These are phyloP conservation scores for Ascochyta fabae DNA, from an alignment of 2,329 filamentous ascomycete genomes.

Conservation along the genomic window DNA sequence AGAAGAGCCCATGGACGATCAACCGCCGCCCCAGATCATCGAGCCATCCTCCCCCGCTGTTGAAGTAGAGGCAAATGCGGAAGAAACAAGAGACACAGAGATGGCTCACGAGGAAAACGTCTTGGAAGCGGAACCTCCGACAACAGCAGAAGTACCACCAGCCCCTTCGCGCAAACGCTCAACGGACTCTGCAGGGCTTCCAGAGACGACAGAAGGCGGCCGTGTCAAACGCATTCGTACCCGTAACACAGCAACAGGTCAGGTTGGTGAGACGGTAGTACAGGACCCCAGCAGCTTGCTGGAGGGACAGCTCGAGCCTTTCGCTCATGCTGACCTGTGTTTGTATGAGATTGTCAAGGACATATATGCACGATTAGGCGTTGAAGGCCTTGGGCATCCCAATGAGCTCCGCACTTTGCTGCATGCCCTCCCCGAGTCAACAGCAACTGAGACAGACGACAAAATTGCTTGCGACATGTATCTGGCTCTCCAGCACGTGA, in stretches of 20 bases:
- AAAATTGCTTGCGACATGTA: slow-evolving; percentile 54
- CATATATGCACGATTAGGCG: slow-evolving; percentile 59
- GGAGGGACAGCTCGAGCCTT: slow-evolving; percentile 61
- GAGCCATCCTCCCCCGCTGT: background rate
- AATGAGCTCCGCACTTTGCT: slow-evolving; percentile 45
- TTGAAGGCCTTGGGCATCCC: slow-evolving; percentile 55
- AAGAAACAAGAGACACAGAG: background rate
- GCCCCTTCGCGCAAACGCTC: slow-evolving; percentile 64
- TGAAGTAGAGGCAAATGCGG: background rate
- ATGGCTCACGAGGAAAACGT: slow-evolving; percentile 26
- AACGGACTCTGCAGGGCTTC: slow-evolving; percentile 64
- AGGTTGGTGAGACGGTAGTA: slow-evolving; percentile 53
- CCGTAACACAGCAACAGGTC: slow-evolving; percentile 62
- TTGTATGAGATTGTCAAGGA: slow-evolving; percentile 62
- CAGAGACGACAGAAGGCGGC: slow-evolving; percentile 63
- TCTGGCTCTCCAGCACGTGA: slow-evolving; percentile 43
- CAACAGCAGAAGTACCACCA: slow-evolving; percentile 43
- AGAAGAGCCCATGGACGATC: slow-evolving; percentile 4
- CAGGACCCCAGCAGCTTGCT: slow-evolving; percentile 62
- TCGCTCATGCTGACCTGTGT: slow-evolving; percentile 63
- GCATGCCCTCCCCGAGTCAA: slow-evolving; percentile 19
- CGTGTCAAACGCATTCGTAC: slow-evolving; percentile 67
- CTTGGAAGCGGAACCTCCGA: slow-evolving; percentile 20
- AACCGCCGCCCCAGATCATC: slow-evolving; percentile 6
- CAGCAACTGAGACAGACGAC: slow-evolving; percentile 29